Percentiles rank a stretch among this genome's conserved stretches.
Conservation (phyloP, 805 yeast species). For the Candida argentea region DNA sequence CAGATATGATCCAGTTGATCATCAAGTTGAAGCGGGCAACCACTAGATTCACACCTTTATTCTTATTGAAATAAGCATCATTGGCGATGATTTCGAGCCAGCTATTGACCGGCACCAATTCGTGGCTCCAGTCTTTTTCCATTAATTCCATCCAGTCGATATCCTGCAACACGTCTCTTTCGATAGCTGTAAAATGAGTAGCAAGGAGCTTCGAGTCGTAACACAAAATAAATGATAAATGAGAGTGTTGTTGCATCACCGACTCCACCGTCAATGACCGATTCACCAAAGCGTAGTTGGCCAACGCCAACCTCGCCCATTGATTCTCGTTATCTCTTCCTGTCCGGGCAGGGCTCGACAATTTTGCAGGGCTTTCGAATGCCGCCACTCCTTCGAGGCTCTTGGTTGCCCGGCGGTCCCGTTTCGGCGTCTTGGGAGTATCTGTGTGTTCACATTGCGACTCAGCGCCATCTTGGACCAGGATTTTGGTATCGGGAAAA, state of each 20-base stretch:
- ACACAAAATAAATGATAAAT: conserved; percentile 74
- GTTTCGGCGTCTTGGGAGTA: conserved; percentile 22
- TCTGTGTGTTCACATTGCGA: conserved; percentile 1
- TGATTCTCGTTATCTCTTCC: conserved; percentile 6
- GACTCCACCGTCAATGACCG: conserved; percentile 28
- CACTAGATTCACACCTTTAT: conserved; percentile 73
- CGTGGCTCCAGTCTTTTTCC: conserved; percentile 63
- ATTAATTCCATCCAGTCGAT: conserved; percentile 88
- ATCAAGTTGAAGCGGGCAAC: conserved; percentile 79
- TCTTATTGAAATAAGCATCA: conserved; percentile 32
- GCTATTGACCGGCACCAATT: conserved; percentile 58
- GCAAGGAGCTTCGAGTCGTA: conserved; percentile 60
- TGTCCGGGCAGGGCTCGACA: conserved; percentile 10
- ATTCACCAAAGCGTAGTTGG: conserved; percentile 20
- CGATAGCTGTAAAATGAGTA: conserved; percentile 78
- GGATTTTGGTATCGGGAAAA: conserved; percentile 28
- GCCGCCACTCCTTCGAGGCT: not conserved
- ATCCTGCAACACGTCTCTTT: conserved; percentile 71
- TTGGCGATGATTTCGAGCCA: conserved; percentile 73
- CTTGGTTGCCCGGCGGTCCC: conserved; percentile 5
- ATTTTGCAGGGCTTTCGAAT: conserved; percentile 3
- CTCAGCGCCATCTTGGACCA: conserved; percentile 22
- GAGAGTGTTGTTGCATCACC: conserved; percentile 39
- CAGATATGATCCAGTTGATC: conserved; percentile 89
- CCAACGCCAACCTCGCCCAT: conserved; percentile 25